phyloP scores from a whole-genome alignment of 352 stramenopile species.

The Phytophthora hybrid region DNA sequence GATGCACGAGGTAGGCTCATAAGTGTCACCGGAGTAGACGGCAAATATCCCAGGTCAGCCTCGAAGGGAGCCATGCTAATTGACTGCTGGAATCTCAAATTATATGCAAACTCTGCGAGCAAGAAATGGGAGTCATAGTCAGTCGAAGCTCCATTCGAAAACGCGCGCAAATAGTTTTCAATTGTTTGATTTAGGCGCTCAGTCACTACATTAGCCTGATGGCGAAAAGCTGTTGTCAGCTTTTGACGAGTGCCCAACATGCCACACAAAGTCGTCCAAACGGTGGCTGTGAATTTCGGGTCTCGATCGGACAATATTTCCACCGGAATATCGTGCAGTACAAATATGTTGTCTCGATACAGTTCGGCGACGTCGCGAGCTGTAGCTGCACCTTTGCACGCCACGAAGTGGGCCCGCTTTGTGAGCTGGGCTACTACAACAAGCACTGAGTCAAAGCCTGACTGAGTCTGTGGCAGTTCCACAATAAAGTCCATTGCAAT shows the following conservation, averaged over 20 bases:
- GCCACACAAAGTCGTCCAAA: conserved; percentile 18
- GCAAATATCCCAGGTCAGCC: conserved; percentile 24
- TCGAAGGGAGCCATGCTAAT: conserved; percentile 29
- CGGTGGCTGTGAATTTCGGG: conserved; percentile 18
- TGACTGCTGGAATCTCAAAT: conserved; percentile 14
- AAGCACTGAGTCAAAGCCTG: conserved; percentile 8
- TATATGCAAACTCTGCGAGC: conserved; percentile 28
- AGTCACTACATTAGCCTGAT: conserved; percentile 20
- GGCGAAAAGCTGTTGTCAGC: conserved; percentile 15
- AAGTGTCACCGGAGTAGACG: conserved; percentile 10
- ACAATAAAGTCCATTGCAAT: conserved; percentile 27
- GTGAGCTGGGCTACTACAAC: conserved; percentile 17
- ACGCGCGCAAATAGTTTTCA: conserved; percentile 24
- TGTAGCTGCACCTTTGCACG: conserved; percentile 10
- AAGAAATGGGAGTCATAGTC: conserved; percentile 17
- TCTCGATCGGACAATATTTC: conserved; percentile 32
- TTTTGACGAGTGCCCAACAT: conserved; percentile 21
- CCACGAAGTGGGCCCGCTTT: conserved; percentile 12
- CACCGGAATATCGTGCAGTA: conserved; percentile 3
- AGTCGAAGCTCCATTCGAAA: conserved; percentile 2
- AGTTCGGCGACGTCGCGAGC: not conserved
- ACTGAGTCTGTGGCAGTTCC: not conserved
- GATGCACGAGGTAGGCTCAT: not conserved
- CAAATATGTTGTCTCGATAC: conserved; percentile 16
- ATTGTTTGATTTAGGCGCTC: conserved; percentile 34